A percentile compares a stretch with the other conserved stretches of the same genome.
phyloP scores from a whole-genome alignment of 768 basidiomycete species.

The Collybia mongolica region DNA sequence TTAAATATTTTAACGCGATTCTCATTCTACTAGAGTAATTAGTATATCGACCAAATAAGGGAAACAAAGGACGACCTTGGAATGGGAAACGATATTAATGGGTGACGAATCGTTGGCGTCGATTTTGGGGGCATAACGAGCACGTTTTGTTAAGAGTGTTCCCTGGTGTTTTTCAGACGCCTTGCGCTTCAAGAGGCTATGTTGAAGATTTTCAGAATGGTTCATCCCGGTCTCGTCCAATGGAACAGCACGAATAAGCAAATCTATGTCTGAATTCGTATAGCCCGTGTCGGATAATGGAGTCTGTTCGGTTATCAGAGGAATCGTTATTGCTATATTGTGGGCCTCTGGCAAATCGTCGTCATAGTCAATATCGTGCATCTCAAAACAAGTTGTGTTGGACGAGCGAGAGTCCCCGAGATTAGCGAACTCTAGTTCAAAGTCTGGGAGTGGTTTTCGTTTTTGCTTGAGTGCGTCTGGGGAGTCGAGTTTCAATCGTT shows the following conservation, averaged over 20 bases:
- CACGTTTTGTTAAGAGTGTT: too few species aligned
- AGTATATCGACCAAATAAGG: too few species aligned
- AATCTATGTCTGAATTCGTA: conserved; percentile 42
- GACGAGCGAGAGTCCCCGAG: conserved; percentile 25
- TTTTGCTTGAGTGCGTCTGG: conserved; percentile 25
- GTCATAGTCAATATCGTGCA: conserved; percentile 25
- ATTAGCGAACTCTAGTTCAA: conserved; percentile 49
- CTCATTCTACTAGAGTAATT: too few species aligned
- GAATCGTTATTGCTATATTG: conserved; percentile 22
- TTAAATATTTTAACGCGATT: too few species aligned
- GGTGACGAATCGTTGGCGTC: too few species aligned
- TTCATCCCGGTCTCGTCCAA: conserved; percentile 15
- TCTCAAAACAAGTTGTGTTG: conserved; percentile 16
- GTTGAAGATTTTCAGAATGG: background rate
- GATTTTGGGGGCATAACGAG: too few species aligned
- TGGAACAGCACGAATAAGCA: conserved; percentile 38
- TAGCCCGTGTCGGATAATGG: conserved; percentile 34
- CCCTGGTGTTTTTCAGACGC: too few species aligned
- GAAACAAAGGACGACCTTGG: too few species aligned
- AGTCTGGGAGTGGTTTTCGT: conserved; percentile 34
- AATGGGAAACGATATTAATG: too few species aligned
- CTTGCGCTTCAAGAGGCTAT: too few species aligned
- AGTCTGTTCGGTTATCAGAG: conserved; percentile 3
- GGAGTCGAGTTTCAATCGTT: conserved; percentile 44
- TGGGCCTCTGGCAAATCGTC: conserved; percentile 43